Percentiles rank a stretch among this genome's conserved stretches.
phyloP scores from a whole-genome alignment of 257 asterid species.

The Echium plantagineum region DNA sequence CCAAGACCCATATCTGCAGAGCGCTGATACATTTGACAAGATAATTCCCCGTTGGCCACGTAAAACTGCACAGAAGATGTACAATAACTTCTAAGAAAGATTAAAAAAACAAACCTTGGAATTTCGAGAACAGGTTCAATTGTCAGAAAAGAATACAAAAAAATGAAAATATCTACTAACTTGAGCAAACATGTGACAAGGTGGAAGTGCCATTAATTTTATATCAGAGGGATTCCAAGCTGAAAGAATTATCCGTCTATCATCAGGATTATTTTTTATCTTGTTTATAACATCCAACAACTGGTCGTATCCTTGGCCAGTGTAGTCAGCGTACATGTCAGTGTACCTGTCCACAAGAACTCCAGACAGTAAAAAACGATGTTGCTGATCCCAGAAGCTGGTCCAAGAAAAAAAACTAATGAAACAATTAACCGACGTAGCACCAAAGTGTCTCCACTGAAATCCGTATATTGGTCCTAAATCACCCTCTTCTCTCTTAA shows the following conservation, averaged over 20 bases:
- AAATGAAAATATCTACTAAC: conserved; percentile 13
- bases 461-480: conserved; percentile 41
- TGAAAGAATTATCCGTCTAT: conserved; percentile 34
- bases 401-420: background rate
- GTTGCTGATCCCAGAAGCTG: conserved; percentile 3
- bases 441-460: conserved; percentile 46
- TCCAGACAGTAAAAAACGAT: conserved; percentile 1
- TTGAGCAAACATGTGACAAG: conserved; percentile 46
- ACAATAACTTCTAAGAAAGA: background rate
- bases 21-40: conserved; percentile 46
- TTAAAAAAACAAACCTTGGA: background rate
- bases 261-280: conserved; percentile 35
- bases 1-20: conserved; percentile 48
- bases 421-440: conserved; percentile 19
- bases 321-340: conserved; percentile 39
- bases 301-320: conserved; percentile 38
- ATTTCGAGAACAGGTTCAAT: background rate
- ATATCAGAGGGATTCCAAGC: conserved; percentile 49
- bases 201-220: conserved; percentile 38
- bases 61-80: conserved; percentile 24
- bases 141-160: background rate
- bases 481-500: conserved; percentile 40
- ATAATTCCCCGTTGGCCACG: conserved; percentile 32
- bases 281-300: conserved; percentile 27
- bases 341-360: conserved; percentile 24